Base-by-base conservation (phyloP, 2,329 filamentous ascomycete species). In the Botrytis paeoniae region DNA sequence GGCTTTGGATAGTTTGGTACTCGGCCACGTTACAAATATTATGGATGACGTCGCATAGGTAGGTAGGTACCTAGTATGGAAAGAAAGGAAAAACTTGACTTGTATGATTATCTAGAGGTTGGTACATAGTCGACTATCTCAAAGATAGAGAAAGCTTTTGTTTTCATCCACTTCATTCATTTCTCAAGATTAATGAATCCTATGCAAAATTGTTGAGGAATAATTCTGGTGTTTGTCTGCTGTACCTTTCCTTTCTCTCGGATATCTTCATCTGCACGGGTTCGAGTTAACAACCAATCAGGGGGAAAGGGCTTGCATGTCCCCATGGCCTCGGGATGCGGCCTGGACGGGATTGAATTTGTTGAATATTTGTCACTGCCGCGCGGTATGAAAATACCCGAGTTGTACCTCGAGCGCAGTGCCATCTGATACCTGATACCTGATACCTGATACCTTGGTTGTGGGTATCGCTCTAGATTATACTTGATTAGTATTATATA, bases 251-350 rank as follows among this genome's bases (percentile, higher is more conserved):
- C 22, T 22, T 57, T 68, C 25, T 48, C 29, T 32, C 45, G 64
- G 45, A 66, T 29, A 54, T 39, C 64, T 57, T 68, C 65, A 54
- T 68, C 48, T 41, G 65, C 48, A 57, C 35, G n/a, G 48, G 35
- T 32, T 57, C n/a, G 65, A 57, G 35, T 29, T 25, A 18, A 25
- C 8, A 16, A 12, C 65, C 65, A 68, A 57, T 68, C 48, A 68
- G 39, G 18, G 48, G 39, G 25, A 32, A 10, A n/a, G 29, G 45
- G 25, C 18, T n/a, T 57, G 64, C 48, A 29, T 41, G 14, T 32
- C 48, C 29, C 48, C 35, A 68, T 8, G 35, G 37, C 18, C 64
- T 68, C 35, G 48, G 48, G 48, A 68, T 68, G 64, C 35, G 64
- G 29, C 64, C 64, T 68, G 16, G 25, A 68, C 25, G 48, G 45